These are phyloP conservation scores for barley (Hordeum vulgare) DNA, from an alignment of 176 grass and related monocot genomes.

Conservation along the genomic window DNA sequence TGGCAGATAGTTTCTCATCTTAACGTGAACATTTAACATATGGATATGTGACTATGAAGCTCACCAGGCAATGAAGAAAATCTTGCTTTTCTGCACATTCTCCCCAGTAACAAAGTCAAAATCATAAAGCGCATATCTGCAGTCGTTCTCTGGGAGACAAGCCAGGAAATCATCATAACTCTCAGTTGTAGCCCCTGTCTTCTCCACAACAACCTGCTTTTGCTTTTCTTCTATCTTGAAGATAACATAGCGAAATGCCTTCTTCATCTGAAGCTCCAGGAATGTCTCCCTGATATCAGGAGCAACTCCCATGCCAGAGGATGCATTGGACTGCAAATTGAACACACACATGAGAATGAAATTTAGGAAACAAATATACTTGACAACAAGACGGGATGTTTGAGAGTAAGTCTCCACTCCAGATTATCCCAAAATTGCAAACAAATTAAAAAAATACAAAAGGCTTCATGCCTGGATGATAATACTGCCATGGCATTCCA, in stretches of 20 bases:
- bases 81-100: conserved; percentile 98
- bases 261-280: conserved; percentile 75
- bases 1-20: background rate
- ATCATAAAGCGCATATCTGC: conserved; percentile 92
- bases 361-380: background rate
- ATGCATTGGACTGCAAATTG: conserved; percentile 69
- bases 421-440: background rate
- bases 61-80: conserved; percentile 98
- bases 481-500: background rate
- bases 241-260: conserved; percentile 84
- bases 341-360: background rate
- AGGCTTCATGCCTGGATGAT: background rate
- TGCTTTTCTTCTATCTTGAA: conserved; percentile 94
- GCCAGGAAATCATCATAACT: conserved; percentile 94
- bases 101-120: conserved; percentile 97
- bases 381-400: background rate
- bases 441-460: background rate
- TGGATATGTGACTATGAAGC: background rate
- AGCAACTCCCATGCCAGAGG: conserved; percentile 75
- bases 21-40: background rate
- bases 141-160: conserved; percentile 93
- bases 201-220: conserved; percentile 87
- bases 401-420: background rate
- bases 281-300: conserved; percentile 66
- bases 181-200: conserved; percentile 80